Conservation (phyloP, 495 filamentous ascomycete species). For the Penicillium longicatenatum region DNA sequence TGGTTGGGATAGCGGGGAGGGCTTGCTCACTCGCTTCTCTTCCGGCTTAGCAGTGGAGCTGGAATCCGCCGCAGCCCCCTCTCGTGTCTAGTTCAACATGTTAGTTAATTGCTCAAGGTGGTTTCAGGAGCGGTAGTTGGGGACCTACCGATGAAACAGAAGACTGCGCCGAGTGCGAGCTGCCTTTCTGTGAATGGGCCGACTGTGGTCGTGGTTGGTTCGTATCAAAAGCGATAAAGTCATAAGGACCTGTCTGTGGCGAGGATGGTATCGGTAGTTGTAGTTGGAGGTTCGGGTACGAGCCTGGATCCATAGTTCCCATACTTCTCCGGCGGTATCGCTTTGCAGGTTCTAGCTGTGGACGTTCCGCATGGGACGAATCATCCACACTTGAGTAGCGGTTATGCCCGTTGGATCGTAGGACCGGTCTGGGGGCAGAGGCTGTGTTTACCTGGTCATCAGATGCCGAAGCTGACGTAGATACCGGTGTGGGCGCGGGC, state of each 20-base stretch:
- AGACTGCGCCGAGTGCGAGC: slow-evolving; percentile 50
- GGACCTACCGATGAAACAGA: slow-evolving; percentile 60
- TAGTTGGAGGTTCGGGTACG: slow-evolving; percentile 41
- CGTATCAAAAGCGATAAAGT: slow-evolving; percentile 39
- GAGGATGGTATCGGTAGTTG: slow-evolving; percentile 32
- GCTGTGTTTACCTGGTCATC: slow-evolving; percentile 27
- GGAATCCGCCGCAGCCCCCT: slow-evolving; percentile 15
- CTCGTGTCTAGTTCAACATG: slow-evolving; percentile 14
- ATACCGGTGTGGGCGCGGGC: slow-evolving; percentile 36
- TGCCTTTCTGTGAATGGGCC: slow-evolving; percentile 60
- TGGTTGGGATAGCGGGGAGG: slow-evolving; percentile 89
- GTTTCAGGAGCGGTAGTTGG: not conserved
- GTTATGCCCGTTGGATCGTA: slow-evolving; percentile 30
- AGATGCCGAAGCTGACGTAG: slow-evolving; percentile 1
- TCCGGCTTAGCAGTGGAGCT: slow-evolving; percentile 28
- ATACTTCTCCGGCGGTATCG: slow-evolving; percentile 81
- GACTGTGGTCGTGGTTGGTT: slow-evolving; percentile 45
- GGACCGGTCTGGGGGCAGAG: slow-evolving; percentile 9
- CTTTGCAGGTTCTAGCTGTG: slow-evolving; percentile 64
- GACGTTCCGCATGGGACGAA: slow-evolving; percentile 40
- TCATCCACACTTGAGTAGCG: slow-evolving; percentile 59
- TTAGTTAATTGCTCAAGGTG: slow-evolving; percentile 13
- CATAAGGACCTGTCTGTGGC: slow-evolving; percentile 29
- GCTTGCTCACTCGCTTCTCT: slow-evolving; percentile 67
- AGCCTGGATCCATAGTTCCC: slow-evolving; percentile 71